Base-by-base conservation (phyloP, 345 rosid species). In the Ceriops decandra region DNA sequence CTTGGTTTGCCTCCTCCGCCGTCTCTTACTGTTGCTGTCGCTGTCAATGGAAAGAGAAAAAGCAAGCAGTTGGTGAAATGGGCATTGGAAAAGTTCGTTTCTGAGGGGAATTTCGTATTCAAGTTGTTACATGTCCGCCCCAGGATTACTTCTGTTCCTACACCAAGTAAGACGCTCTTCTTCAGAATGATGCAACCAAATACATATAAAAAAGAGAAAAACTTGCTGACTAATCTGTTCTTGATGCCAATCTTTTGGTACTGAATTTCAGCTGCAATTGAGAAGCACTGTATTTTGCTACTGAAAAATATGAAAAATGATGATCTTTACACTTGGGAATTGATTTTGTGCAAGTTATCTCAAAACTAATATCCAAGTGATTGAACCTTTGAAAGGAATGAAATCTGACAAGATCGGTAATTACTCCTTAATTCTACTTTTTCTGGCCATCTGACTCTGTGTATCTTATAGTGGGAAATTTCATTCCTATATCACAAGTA, bases 101-200 rank as follows among this genome's bases (percentile, higher is more conserved):
- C 82, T 0, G 85, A 88, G 69, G 97, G 83, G 20, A 74, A 81
- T 19, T 79, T 73, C 32, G 73, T 69, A 60, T 82, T 93, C 68
- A 89, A 85, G 81, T 73, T 93, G 79, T 66, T 93, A 21, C 90
- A 89, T 77, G 85, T 93, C 63, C 83, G 85, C 65, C 84, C 88
- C 15, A 81, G 80, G 74, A 76, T 89, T 49, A 82, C 84, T 3
- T 6, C 74, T 10, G 89, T 93, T 68, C 92, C 96, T 70, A 93
- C 97, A 24, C 87, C 98, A 24, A 85, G 98, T 93, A 86, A 86
- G 96, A 68, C 31, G 17, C 22, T 60, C 68, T 30, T 72, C 60
- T 28, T 30, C 19, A 9, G 42, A 59, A 67, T 68, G 35, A 13
- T 46, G 17, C 28, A 15, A 57, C 32, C 17, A 27, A 22, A 22